Conservation (phyloP, 176 grass and related monocot species). For the Coix lacrymajobi region DNA sequence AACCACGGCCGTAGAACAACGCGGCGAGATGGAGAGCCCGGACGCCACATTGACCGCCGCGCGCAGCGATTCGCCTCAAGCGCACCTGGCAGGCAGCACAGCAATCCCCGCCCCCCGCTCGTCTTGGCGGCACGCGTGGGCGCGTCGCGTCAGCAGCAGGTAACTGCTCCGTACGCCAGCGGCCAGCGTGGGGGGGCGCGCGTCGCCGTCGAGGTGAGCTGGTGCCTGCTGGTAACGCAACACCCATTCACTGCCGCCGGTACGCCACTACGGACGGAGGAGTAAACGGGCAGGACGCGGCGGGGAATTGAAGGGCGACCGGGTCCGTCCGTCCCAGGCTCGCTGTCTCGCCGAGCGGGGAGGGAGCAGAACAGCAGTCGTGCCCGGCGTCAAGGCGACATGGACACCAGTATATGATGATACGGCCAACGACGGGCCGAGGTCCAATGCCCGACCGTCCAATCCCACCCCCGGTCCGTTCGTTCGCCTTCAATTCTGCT, state of each 20-base stretch:
- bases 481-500: not conserved
- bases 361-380: constrained; percentile 8
- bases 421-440: not conserved
- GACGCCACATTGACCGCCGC: not conserved
- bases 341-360: constrained; percentile 3
- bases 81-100: not conserved
- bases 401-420: not conserved
- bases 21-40: not conserved
- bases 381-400: constrained; percentile 32
- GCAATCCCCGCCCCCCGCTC: too few species aligned
- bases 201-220: constrained; percentile 36
- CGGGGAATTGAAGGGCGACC: not conserved
- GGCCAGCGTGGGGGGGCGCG: not conserved
- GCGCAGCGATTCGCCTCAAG: not conserved
- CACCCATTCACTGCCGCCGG: not conserved
- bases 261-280: not conserved
- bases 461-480: too few species aligned
- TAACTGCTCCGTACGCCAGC: not conserved
- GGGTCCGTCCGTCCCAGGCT: not conserved
- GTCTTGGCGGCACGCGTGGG: not conserved
- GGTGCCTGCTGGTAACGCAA: not conserved
- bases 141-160: not conserved
- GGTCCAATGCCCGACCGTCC: not conserved
- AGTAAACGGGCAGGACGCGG: constrained; percentile 10
- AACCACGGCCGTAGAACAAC: not conserved